phyloP scores from a whole-genome alignment of 179 eudicot species.

The Corrigiola litoralis region DNA sequence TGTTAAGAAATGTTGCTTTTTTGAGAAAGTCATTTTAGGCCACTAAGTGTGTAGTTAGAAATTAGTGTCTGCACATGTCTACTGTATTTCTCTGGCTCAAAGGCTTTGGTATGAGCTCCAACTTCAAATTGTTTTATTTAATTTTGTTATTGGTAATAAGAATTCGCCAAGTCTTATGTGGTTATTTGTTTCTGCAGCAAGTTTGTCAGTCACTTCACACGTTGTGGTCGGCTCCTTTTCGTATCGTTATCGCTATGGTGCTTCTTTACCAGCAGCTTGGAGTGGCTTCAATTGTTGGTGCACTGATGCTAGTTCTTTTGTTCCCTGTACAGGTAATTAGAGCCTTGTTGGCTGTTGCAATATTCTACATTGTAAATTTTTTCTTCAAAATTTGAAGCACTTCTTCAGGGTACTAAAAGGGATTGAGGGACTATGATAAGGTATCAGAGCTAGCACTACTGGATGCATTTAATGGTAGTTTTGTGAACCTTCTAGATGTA shows the following conservation, averaged over 20 bases:
- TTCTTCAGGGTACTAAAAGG: too few relatives aligned
- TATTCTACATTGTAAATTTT: neutral
- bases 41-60: neutral
- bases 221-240: conserved; percentile 97
- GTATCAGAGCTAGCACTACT: too few relatives aligned
- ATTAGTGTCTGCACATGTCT: neutral
- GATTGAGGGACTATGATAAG: too few relatives aligned
- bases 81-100: neutral
- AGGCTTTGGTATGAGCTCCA: too few relatives aligned
- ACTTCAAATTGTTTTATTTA: neutral
- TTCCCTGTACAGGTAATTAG: conserved; percentile 88
- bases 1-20: neutral
- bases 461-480: too few relatives aligned
- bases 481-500: too few relatives aligned
- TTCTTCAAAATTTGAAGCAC: too few relatives aligned
- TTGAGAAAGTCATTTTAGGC: neutral
- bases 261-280: conserved; percentile 81
- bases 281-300: conserved; percentile 84
- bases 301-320: conserved; percentile 63
- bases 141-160: neutral
- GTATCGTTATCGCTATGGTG: conserved; percentile 74
- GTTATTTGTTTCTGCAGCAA: conserved; percentile 54
- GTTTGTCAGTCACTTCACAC: conserved; percentile 83
- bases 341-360: too few relatives aligned
- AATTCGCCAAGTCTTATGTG: neutral